These are phyloP conservation scores for Neltuma alba DNA, from an alignment of 306 rosid genomes.

Conservation along the genomic window DNA sequence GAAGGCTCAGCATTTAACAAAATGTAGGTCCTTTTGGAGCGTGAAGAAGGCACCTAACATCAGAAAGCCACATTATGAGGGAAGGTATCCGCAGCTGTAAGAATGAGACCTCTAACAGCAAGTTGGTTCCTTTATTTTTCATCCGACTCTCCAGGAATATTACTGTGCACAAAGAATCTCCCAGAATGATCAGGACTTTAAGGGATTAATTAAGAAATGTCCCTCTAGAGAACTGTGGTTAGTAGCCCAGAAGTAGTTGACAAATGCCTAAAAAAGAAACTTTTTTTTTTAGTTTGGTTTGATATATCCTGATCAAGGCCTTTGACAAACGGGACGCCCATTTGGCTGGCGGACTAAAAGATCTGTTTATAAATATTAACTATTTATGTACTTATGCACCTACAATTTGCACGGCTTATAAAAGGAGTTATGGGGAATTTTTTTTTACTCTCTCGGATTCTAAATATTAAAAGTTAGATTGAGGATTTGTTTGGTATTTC, in stretches of 20 bases:
- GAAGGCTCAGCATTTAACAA: conserved; percentile 42
- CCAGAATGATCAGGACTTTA: conserved; percentile 28
- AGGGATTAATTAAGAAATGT: background rate
- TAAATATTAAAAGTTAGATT: too few relatives aligned
- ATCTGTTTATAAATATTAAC: background rate
- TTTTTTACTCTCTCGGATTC: too few relatives aligned
- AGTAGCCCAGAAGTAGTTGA: conserved; percentile 22
- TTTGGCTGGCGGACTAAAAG: background rate
- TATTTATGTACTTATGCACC: background rate
- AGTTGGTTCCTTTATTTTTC: conserved; percentile 38
- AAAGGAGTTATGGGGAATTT: too few relatives aligned
- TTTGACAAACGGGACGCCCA: background rate
- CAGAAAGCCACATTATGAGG: conserved; percentile 77
- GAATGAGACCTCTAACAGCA: conserved; percentile 53
- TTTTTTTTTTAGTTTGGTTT: background rate
- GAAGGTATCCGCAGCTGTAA: conserved; percentile 85
- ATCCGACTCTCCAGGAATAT: conserved; percentile 29
- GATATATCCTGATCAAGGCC: background rate
- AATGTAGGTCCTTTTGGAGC: conserved; percentile 49
- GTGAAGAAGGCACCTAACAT: conserved; percentile 48
- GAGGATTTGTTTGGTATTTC: too few relatives aligned
- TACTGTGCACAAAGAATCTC: conserved; percentile 12
- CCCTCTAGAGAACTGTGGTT: conserved; percentile 34
- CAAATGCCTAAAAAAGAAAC: conserved; percentile 13
- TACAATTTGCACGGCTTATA: background rate